Base-by-base conservation (phyloP, 805 yeast species). In the Hanseniaspora occidentalis region DNA sequence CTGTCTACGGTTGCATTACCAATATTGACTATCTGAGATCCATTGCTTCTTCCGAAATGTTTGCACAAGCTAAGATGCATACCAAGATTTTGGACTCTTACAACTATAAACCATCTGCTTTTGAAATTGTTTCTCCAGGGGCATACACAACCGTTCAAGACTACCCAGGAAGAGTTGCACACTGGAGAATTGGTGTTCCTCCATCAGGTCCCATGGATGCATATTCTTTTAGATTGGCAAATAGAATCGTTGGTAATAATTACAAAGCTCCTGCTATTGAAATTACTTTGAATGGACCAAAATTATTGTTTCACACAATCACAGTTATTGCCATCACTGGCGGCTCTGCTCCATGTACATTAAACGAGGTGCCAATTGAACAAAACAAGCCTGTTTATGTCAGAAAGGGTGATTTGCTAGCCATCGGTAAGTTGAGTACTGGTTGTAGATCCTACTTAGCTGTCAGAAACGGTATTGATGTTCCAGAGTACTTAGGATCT, bases 181-280 rank as follows among this genome's bases (percentile, higher is more conserved):
- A 71, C 45, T 65, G 70, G 70, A 61, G 67, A 51, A 57, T 65
- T 41, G 98, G 98, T 58, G 97, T 89, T 42, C 98, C 98, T 20
- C 97, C 97, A 6, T 84, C 95, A 31, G 98, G 98, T 36, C 96
- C 97, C 44, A 92, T 89, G 97, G 98, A 89, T 62, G 74, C 78
- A 45, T 88, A 79, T 53, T 78, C 96, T 4, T 88, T 88, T 67
- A 71, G 96, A 52, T 59, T 84, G 46, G 96, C 95, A 17, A 89
- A 89, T 66, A 68, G 82, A 56, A 76, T 84, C 53, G 97, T 89
- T 35, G 97, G 96, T 45, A 92, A 89, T 61, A 73, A 79, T 49
- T 63, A 68, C 47, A 65, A 70, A 35, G 81, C 96, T 9, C 95
- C 97, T 5, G 96, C 94, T 26, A 70, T 89, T 55, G 98, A 89